phyloP scores from a whole-genome alignment of 140 eudicot genomes.

The Flaveria floridana region DNA sequence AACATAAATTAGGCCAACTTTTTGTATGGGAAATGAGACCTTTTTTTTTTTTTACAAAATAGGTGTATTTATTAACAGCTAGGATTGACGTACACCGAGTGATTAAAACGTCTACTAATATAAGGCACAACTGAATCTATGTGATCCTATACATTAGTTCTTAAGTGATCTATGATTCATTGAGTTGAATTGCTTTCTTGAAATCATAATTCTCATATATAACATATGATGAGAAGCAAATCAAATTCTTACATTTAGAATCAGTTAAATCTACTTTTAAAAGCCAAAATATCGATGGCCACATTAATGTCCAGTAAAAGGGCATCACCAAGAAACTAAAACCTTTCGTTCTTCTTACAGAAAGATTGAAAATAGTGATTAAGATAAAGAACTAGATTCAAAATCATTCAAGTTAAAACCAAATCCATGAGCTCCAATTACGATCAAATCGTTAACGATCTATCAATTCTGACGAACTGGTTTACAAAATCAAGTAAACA shows the following conservation, averaged over 20 bases:
- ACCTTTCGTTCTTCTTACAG: neutral
- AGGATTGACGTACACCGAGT: neutral
- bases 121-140: neutral
- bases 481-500: slow-evolving; percentile 9
- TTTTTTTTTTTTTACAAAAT: slow-evolving; percentile 9
- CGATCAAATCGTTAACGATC: neutral
- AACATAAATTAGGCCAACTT: neutral
- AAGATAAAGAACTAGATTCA: neutral
- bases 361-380: neutral
- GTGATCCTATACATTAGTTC: neutral
- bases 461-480: slow-evolving; percentile 1
- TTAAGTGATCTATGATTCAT: neutral
- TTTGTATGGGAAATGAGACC: neutral
- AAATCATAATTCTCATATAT: neutral
- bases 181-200: neutral
- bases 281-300: neutral
- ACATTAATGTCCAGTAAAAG: neutral
- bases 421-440: neutral
- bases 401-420: slow-evolving; percentile 20
- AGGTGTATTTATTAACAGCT: neutral
- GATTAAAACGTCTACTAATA: neutral
- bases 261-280: neutral
- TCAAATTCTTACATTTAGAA: neutral
- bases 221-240: neutral
- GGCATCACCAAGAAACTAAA: neutral